phyloP scores from a whole-genome alignment of 1,139 yeast genomes.

The Kluyveromyces sp. region DNA sequence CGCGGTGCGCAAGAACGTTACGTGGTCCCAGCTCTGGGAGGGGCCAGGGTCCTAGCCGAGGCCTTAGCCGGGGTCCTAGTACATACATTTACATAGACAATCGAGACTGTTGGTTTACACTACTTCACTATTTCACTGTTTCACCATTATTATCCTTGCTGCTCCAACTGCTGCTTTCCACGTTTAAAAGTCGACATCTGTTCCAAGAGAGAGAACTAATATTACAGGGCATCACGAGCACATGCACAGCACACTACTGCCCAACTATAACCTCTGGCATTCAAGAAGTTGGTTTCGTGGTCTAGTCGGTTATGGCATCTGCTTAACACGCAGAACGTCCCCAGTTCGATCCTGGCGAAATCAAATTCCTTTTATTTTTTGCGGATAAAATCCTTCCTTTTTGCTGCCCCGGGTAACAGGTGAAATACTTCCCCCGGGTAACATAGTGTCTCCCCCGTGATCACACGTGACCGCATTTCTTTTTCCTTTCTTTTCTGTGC shows the following conservation, averaged over 20 bases:
- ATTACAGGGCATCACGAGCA: no score
- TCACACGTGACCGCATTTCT: no score
- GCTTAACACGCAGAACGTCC: constrained; percentile 99
- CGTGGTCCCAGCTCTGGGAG: constrained; percentile 63
- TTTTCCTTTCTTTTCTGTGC: no score
- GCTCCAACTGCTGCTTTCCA: no score
- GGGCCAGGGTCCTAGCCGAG: constrained; percentile 4
- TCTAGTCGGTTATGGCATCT: constrained; percentile 99
- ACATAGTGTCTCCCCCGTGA: background rate
- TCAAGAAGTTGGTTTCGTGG: constrained; percentile 54
- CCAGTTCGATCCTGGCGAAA: constrained; percentile 99
- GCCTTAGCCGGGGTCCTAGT: constrained; percentile 6
- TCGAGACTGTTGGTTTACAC: no score
- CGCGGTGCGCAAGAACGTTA: constrained; percentile 80
- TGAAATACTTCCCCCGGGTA: no score
- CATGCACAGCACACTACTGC: no score
- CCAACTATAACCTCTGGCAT: background rate
- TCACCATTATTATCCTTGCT: no score
- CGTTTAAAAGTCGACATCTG: no score
- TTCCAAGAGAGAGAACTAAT: no score
- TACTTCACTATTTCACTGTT: no score
- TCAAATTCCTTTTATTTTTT: constrained; percentile 37
- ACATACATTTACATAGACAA: background rate
- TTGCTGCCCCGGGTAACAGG: background rate
- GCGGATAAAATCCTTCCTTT: background rate